A percentile compares a stretch with the other conserved stretches of the same genome.
Conservation (phyloP, 768 basidiomycete species). For the Phallus indusiatus region DNA sequence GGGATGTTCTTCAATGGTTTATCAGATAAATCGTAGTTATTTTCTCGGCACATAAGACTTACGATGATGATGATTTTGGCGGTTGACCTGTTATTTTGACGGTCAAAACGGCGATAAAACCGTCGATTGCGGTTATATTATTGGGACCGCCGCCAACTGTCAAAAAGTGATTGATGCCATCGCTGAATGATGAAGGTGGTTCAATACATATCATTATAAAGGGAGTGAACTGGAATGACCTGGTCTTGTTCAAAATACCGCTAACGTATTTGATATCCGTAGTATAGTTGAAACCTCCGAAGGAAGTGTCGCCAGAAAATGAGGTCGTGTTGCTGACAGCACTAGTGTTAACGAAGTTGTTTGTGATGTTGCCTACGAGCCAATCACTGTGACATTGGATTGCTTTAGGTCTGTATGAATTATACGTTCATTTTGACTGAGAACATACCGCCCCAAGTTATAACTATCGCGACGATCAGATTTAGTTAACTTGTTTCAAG, state of each 20-base stretch:
- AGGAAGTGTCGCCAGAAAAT: slow-evolving; percentile 55
- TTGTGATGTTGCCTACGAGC: slow-evolving; percentile 77
- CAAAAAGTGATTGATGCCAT: slow-evolving; percentile 58
- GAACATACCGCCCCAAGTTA: slow-evolving; percentile 57
- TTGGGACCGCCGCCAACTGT: slow-evolving; percentile 42
- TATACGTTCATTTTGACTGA: background rate
- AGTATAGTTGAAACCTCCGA: slow-evolving; percentile 61
- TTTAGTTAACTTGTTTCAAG: background rate
- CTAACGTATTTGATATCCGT: slow-evolving; percentile 60
- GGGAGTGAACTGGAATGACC: background rate
- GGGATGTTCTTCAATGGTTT: too few relatives aligned
- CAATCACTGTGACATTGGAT: slow-evolving; percentile 46
- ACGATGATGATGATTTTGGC: background rate
- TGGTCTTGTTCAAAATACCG: slow-evolving; percentile 62
- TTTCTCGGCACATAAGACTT: background rate
- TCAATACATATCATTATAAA: background rate
- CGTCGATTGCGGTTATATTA: slow-evolving; percentile 49
- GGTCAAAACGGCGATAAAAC: slow-evolving; percentile 69
- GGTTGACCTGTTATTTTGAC: slow-evolving; percentile 50
- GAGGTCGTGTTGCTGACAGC: slow-evolving; percentile 45
- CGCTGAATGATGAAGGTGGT: slow-evolving; percentile 15
- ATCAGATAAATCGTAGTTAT: too few relatives aligned
- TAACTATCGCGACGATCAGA: slow-evolving; percentile 33
- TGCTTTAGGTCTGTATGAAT: background rate
- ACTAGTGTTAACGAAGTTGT: slow-evolving; percentile 21